Percentiles rank a stretch among this genome's conserved stretches.
phyloP scores from a whole-genome alignment of 2,329 filamentous ascomycete genomes.

The Cercospora citrullina region DNA sequence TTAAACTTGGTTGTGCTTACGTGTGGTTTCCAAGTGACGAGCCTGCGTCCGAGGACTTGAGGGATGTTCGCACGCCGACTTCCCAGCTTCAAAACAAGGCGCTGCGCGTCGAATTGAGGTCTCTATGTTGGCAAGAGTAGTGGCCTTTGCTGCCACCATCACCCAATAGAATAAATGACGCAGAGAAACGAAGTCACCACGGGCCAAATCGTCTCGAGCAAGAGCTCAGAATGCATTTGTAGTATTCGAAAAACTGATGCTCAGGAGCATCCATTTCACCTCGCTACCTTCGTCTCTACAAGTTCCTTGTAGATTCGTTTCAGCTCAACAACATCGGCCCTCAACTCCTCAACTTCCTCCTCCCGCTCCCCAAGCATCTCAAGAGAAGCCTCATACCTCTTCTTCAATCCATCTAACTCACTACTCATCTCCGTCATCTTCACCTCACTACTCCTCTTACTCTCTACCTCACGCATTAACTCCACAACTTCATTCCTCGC shows the following conservation, averaged over 20 bases:
- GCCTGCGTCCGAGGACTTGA: background rate
- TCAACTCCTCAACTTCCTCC: conserved; percentile 87
- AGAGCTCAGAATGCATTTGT: background rate
- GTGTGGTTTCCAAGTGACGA: too few relatives aligned
- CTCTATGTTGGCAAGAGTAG: background rate
- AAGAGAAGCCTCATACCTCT: conserved; percentile 83
- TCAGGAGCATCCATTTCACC: background rate
- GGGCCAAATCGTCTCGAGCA: background rate
- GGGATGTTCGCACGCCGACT: background rate
- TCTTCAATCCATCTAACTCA: conserved; percentile 67
- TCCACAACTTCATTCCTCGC: conserved; percentile 86
- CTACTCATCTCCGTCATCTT: conserved; percentile 66
- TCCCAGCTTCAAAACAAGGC: background rate
- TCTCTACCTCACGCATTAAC: conserved; percentile 83
- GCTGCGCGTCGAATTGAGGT: background rate
- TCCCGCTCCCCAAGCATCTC: conserved; percentile 97
- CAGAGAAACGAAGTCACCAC: background rate
- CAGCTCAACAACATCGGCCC: conserved; percentile 83
- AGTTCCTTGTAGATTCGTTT: conserved; percentile 96
- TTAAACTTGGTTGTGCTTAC: background rate
- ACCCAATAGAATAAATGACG: background rate
- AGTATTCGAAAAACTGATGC: background rate
- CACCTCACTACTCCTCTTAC: conserved; percentile 60
- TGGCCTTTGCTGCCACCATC: background rate
- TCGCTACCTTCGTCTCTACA: conserved; percentile 58